Evolutionary conservation across 768 basidiomycete species (phyloP), one percentile per base, ranked within the genome.

Genomic region (Fomitopsis pulvina): DNA sequence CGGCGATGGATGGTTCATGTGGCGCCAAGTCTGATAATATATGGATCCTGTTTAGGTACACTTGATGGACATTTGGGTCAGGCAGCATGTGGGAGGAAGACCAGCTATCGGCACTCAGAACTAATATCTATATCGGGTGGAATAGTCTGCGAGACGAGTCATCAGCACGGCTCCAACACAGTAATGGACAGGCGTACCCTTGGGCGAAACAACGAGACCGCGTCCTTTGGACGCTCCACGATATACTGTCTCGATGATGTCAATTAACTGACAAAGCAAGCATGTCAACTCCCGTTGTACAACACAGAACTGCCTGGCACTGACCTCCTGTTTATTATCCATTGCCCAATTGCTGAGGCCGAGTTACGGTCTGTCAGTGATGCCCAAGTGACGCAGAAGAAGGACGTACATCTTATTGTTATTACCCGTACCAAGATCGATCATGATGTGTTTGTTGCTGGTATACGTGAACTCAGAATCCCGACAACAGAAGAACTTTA

Each of bases 371-470:
- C 9, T 30, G 51, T 55, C 25, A 54, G 42, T 12, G 25, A 39
- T 30, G 8, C 24, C 38, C 20, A 24, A 41, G 5, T 38, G 38
- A 43, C 40, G 11, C 27, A 20, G 11, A 34, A 34, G 21, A 29
- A 10, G 16, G 3, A 74, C 91, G 56, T 51, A 94, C 93, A 96
- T 96, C 74, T 98, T 97, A 71, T 97, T 97, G 71, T 97, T 97
- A 69, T 98, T 96, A 75, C 94, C 94, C 44, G 94, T 98, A n/a
- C 93, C 94, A 57, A 98, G 71, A 80, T 97, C 96, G 62, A 99
- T 97, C 95, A 98, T 98, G 71, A 98, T 98, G 65, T 98, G 96
- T 65, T 98, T 96, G 68, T 95, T 95, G 38, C 94, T 95, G 59
- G 51, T 45, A 56, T 58, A 53, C 47, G 22, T 16, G 25, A 24